phyloP scores from a whole-genome alignment of 2,329 filamentous ascomycete genomes.

The Xylaria digitata region DNA sequence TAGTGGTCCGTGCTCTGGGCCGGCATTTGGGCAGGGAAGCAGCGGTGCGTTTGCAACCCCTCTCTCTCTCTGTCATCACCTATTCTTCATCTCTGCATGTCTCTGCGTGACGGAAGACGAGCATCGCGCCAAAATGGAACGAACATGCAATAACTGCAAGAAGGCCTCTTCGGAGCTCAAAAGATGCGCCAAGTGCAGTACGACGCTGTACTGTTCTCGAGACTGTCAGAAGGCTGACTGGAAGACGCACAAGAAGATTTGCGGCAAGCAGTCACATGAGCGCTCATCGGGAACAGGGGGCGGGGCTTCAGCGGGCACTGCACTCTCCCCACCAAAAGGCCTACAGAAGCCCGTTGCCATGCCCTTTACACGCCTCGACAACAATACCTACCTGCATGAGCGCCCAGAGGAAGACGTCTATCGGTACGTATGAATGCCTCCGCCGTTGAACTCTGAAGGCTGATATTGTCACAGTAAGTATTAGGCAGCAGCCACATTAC shows the following conservation, averaged over 20 bases:
- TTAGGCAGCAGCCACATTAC: neutral
- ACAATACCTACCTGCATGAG: constrained; percentile 35
- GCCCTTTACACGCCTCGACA: constrained; percentile 36
- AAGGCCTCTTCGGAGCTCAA: constrained; percentile 37
- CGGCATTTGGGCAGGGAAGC: no score
- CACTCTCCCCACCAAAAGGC: constrained; percentile 31
- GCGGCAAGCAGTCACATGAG: constrained; percentile 30
- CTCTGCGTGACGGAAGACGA: neutral
- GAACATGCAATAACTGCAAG: constrained; percentile 36
- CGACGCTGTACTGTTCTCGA: constrained; percentile 38
- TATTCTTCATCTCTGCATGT: neutral
- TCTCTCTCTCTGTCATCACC: neutral
- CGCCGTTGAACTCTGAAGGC: neutral
- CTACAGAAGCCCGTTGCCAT: constrained; percentile 31
- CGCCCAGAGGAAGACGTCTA: constrained; percentile 37
- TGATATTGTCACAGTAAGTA: constrained; percentile 22
- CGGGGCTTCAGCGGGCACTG: neutral
- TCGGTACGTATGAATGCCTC: constrained; percentile 24
- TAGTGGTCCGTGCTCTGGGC: no score
- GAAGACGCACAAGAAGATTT: constrained; percentile 40
- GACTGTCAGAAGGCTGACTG: constrained; percentile 42
- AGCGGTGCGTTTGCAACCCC: no score
- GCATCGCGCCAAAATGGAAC: constrained; percentile 26
- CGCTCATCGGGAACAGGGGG: neutral
- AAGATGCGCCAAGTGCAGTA: constrained; percentile 37